phyloP scores from a whole-genome alignment of 345 rosid species.

The Psidium guajava region DNA sequence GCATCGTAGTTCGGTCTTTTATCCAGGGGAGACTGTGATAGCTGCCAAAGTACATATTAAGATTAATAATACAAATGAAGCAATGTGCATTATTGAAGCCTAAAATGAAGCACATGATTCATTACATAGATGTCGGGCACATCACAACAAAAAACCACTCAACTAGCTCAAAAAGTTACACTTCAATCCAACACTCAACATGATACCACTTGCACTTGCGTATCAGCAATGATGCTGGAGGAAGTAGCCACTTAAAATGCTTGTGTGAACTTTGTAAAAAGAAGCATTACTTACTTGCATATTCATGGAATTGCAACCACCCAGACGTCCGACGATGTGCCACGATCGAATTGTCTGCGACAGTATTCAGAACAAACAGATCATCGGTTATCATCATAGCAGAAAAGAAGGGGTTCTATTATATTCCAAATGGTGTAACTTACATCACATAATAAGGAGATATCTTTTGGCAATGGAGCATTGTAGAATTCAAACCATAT shows the following conservation, averaged over 20 bases:
- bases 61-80: background rate
- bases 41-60: slow-evolving; percentile 16
- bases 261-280: background rate
- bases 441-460: slow-evolving; percentile 75
- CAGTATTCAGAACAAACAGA: background rate
- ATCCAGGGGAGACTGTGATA: slow-evolving; percentile 65
- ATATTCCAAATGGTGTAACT: slow-evolving; percentile 12
- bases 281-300: slow-evolving; percentile 57
- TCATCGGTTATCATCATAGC: background rate
- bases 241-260: background rate
- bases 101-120: background rate
- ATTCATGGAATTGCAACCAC: slow-evolving; percentile 96
- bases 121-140: background rate
- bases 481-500: slow-evolving; percentile 94
- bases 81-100: background rate
- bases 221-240: background rate
- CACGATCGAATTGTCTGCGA: slow-evolving; percentile 80
- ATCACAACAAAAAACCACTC: background rate
- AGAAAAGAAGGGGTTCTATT: background rate
- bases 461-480: slow-evolving; percentile 65
- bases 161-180: background rate
- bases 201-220: background rate
- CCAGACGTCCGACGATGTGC: slow-evolving; percentile 94
- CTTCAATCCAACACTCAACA: background rate
- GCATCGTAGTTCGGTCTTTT: slow-evolving; percentile 74